phyloP scores from a whole-genome alignment of 805 yeast genomes.

The Myxozyma neotropica region DNA sequence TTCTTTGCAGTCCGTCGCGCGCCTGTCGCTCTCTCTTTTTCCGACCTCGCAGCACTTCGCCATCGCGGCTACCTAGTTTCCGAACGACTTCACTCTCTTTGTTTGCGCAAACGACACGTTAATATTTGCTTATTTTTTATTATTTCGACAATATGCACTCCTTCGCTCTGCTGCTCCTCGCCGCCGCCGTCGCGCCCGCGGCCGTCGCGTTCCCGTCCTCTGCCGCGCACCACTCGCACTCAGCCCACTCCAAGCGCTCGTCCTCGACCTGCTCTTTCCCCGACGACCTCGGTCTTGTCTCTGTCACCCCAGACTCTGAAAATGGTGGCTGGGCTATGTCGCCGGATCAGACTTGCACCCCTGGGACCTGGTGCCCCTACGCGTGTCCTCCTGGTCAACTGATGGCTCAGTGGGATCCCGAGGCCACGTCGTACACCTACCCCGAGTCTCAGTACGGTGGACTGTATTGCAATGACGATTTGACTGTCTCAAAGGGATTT shows the following conservation, averaged over 20 bases:
- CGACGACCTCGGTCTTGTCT: conserved; percentile 63
- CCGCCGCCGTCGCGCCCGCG: conserved; percentile 8
- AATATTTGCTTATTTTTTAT: background rate
- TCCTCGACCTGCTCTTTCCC: conserved; percentile 64
- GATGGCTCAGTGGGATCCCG: conserved; percentile 87
- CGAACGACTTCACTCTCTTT: background rate
- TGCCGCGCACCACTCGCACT: conserved; percentile 13
- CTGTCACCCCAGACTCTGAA: conserved; percentile 57
- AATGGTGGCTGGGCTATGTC: conserved; percentile 90
- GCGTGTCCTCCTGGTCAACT: conserved; percentile 89
- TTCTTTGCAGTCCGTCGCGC: no score
- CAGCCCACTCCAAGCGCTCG: conserved; percentile 14
- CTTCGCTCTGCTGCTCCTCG: background rate
- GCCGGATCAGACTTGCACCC: conserved; percentile 68
- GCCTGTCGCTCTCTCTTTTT: no score
- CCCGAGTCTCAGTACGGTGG: conserved; percentile 86
- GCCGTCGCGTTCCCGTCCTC: conserved; percentile 23
- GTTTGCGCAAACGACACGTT: background rate
- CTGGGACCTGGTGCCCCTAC: conserved; percentile 86
- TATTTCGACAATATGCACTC: background rate
- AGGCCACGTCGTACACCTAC: conserved; percentile 68
- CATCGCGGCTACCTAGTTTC: no score
- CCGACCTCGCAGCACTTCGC: no score
- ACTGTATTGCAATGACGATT: conserved; percentile 70
- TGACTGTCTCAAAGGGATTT: conserved; percentile 65